A percentile compares a stretch with the other conserved stretches of the same genome.
These are phyloP conservation scores for Lentinus polychrous DNA, from an alignment of 1,284 basidiomycete genomes.

Conservation along the genomic window DNA sequence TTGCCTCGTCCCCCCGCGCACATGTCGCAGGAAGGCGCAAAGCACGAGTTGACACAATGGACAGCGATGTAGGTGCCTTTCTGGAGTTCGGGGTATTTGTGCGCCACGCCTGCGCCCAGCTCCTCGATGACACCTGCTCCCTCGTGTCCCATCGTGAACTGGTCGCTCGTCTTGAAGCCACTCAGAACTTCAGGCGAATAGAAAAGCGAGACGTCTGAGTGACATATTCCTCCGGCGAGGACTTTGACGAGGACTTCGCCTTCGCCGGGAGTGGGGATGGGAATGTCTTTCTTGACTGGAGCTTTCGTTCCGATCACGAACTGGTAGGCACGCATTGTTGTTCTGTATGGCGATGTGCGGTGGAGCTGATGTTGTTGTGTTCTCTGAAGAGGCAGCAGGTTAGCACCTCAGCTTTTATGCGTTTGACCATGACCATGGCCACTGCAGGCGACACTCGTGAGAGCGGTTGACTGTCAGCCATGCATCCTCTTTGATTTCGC, in stretches of 20 bases:
- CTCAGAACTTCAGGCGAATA: neutral
- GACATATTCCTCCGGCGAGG: constrained; percentile 19
- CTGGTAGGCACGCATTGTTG: constrained; percentile 17
- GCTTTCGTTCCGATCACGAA: constrained; percentile 10
- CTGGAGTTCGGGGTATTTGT: constrained; percentile 8
- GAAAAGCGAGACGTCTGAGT: constrained; percentile 9
- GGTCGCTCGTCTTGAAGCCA: no score
- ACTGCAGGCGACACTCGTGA: neutral
- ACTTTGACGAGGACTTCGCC: constrained; percentile 19
- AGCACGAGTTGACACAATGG: constrained; percentile 15
- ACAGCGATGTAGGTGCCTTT: constrained; percentile 18
- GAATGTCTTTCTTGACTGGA: constrained; percentile 10
- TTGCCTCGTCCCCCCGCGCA: constrained; percentile 1
- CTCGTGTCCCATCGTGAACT: constrained; percentile 19
- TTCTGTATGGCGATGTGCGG: neutral
- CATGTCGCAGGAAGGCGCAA: neutral
- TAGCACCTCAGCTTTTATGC: neutral
- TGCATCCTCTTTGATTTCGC: no score
- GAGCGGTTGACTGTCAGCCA: neutral
- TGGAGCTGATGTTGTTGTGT: neutral
- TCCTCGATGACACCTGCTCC: constrained; percentile 16
- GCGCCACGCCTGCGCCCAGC: constrained; percentile 11
- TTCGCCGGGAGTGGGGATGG: constrained; percentile 15
- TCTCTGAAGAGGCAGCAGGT: neutral
- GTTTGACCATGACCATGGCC: neutral